These are phyloP conservation scores for Boletus rufocinnamomeus DNA, from an alignment of 768 basidiomycete genomes.

Conservation along the genomic window DNA sequence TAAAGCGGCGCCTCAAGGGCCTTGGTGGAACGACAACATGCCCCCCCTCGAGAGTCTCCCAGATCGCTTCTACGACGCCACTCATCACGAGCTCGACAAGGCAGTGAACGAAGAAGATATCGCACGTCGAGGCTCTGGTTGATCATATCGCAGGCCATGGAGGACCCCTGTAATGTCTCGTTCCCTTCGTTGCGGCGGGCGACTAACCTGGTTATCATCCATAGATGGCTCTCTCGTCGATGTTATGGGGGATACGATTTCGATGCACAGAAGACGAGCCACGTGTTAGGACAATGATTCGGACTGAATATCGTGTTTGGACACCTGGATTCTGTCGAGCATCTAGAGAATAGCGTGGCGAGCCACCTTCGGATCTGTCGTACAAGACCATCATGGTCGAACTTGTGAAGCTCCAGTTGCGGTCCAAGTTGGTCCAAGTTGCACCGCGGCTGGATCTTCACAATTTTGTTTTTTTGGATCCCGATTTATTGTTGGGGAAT, in stretches of 20 bases:
- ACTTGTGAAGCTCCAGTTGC: too few relatives aligned
- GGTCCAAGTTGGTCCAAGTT: background rate
- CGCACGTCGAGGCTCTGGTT: too few relatives aligned
- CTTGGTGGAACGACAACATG: background rate
- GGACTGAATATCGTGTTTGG: slow-evolving; percentile 6
- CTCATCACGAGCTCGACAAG: background rate
- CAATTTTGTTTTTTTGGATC: too few relatives aligned
- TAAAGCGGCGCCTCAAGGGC: background rate
- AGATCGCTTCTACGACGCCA: background rate
- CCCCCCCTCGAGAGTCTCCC: background rate
- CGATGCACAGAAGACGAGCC: too few relatives aligned
- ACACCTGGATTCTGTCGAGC: slow-evolving; percentile 1
- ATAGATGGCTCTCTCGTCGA: background rate
- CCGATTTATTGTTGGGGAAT: too few relatives aligned
- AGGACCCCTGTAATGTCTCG: too few relatives aligned
- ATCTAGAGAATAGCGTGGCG: slow-evolving; percentile 8
- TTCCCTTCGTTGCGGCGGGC: too few relatives aligned
- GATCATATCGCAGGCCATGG: too few relatives aligned
- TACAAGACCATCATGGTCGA: background rate
- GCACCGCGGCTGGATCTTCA: too few relatives aligned
- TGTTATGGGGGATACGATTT: too few relatives aligned
- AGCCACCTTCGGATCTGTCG: slow-evolving; percentile 18
- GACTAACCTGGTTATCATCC: too few relatives aligned
- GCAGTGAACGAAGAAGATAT: background rate
- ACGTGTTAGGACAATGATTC: slow-evolving; percentile 3